A percentile compares a stretch with the other conserved stretches of the same genome.
phyloP scores from a whole-genome alignment of 805 yeast genomes.

The Kodamaea fukazawae region DNA sequence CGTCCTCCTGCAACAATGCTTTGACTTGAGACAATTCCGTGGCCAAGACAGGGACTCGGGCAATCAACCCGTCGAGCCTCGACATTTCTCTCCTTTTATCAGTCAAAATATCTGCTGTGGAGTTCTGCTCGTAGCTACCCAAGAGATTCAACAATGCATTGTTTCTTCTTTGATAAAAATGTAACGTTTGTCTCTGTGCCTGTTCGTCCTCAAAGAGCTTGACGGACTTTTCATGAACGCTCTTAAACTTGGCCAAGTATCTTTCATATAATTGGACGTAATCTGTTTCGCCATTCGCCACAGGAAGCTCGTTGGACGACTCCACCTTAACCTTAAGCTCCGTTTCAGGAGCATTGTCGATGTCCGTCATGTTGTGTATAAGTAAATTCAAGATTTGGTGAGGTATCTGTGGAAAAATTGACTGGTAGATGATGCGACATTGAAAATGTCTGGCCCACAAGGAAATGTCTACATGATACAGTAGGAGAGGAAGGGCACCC shows the following conservation, averaged over 20 bases:
- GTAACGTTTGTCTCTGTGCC: constrained; percentile 33
- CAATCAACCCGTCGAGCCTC: constrained; percentile 5
- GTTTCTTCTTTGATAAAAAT: constrained; percentile 35
- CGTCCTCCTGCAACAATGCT: constrained; percentile 3
- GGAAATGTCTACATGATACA: too few relatives aligned
- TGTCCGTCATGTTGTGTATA: too few relatives aligned
- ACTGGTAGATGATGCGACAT: too few relatives aligned
- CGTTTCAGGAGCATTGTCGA: too few relatives aligned
- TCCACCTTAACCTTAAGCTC: too few relatives aligned
- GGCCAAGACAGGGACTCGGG: constrained; percentile 5
- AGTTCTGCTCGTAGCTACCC: constrained; percentile 8
- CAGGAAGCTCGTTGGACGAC: not conserved
- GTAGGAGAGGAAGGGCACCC: too few relatives aligned
- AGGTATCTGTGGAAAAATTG: too few relatives aligned
- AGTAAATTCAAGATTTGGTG: too few relatives aligned
- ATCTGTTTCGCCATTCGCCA: constrained; percentile 12
- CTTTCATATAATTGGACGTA: constrained; percentile 26
- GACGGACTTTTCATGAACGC: constrained; percentile 16
- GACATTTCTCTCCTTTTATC: constrained; percentile 3
- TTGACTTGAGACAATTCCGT: constrained; percentile 8
- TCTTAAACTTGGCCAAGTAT: constrained; percentile 15
- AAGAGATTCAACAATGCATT: constrained; percentile 35
- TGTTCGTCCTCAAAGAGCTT: constrained; percentile 30
- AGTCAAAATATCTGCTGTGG: not conserved
- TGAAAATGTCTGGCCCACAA: too few relatives aligned